phyloP scores from a whole-genome alignment of 495 filamentous ascomycete species.

The Sporormia fimetaria region DNA sequence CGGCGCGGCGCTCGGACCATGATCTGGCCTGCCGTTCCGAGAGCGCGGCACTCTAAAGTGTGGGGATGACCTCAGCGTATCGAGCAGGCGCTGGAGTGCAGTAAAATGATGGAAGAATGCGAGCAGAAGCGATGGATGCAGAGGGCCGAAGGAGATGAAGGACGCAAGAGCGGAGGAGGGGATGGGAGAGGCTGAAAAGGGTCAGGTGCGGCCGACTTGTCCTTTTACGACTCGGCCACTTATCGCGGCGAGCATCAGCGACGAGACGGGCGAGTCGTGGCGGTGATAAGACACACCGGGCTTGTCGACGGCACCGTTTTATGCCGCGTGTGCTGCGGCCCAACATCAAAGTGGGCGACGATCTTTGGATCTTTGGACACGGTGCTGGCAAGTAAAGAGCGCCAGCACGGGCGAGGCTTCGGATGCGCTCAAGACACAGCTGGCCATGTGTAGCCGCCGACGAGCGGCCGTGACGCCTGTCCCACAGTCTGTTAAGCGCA shows the following conservation, averaged over 20 bases:
- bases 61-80: conserved; percentile 14
- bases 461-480: no score
- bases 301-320: no score
- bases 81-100: conserved; percentile 2
- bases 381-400: no score
- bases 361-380: no score
- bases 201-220: background rate
- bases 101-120: background rate
- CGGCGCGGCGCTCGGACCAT: conserved; percentile 22
- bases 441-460: no score
- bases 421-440: no score
- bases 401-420: no score
- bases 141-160: conserved; percentile 2
- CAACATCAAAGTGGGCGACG: no score
- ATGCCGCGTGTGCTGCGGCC: no score
- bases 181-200: background rate
- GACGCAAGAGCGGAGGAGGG: background rate
- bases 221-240: no score
- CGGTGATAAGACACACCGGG: conserved; percentile 25
- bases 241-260: no score
- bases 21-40: conserved; percentile 8
- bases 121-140: background rate
- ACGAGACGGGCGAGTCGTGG: conserved; percentile 11
- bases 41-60: conserved; percentile 11
- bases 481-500: no score